Percentiles rank a stretch among this genome's conserved stretches.
Evolutionary conservation across 371 early-diverging fungal genomes (phyloP).

Genomic region (Mortierella sp.): DNA sequence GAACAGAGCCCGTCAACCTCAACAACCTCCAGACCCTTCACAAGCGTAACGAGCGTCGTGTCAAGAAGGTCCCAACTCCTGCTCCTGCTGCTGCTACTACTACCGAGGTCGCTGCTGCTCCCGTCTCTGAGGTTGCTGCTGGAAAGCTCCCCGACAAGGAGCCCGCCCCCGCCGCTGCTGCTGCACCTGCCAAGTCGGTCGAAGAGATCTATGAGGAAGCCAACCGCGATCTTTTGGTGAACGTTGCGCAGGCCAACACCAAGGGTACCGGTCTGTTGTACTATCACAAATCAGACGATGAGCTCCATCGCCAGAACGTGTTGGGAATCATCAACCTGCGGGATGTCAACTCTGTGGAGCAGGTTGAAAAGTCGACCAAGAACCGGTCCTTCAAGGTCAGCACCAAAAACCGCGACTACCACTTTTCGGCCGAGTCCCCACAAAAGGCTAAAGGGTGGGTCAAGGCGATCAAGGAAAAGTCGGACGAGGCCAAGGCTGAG

Average conservation of each 20-base stretch:
- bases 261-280: conserved; percentile 58
- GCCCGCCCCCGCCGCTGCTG: conserved; percentile 1
- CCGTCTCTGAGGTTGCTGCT: conserved; percentile 35
- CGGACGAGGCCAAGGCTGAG: conserved; percentile 41
- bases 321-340: conserved; percentile 63
- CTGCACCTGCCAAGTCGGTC: conserved; percentile 27
- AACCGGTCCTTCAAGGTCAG: conserved; percentile 59
- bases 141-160: conserved; percentile 49
- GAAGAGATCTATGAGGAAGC: conserved; percentile 58
- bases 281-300: conserved; percentile 60
- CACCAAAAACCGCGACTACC: conserved; percentile 60
- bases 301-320: conserved; percentile 46
- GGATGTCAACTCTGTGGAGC: conserved; percentile 56
- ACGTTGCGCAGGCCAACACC: conserved; percentile 62
- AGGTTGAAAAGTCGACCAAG: conserved; percentile 56
- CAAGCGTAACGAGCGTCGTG: conserved; percentile 58
- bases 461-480: conserved; percentile 52
- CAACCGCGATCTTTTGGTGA: conserved; percentile 56
- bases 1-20: conserved; percentile 50
- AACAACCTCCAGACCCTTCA: conserved; percentile 57
- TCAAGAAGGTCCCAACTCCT: conserved; percentile 38
- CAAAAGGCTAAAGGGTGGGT: conserved; percentile 61
- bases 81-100: conserved; percentile 24
- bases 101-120: conserved; percentile 9
- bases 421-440: conserved; percentile 58